Base-by-base conservation (phyloP, 768 basidiomycete genomes). In the Pisolithus tinctorius region DNA sequence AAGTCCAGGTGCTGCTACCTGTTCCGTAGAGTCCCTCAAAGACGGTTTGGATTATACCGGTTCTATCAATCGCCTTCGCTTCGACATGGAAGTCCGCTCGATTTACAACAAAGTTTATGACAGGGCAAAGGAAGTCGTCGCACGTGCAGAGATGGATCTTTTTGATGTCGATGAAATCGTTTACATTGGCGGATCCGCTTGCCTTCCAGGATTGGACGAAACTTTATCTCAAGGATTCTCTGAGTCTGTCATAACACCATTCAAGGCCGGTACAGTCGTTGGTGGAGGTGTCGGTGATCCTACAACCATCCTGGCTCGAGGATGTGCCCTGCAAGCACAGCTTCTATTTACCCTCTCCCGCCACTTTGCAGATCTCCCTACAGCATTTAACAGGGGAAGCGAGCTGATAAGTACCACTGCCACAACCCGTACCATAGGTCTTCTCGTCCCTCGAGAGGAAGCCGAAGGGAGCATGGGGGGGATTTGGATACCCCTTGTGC, bases 11-110 rank as follows among this genome's bases (percentile, higher is more conserved):
- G 89, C 93, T 1, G 93, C 92, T 2, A 88, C 89, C 1, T 91
- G 92, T 69, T 87, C 88, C 14, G 88, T 99, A 57, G 93, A 96
- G 69, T 90, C 88, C 0, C 78, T 99, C 59, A 95, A 94, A 67
- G 93, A 95, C 52, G 95, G 94, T 1, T 64, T 89, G 36, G 95
- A 99, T 69, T 92, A 85, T 63, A 93, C 88, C 4, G 86, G 83
- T 7, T 76, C 80, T 9, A 77, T 83, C 63, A 81, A 78, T 54
- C 71, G 76, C 8, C 66, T 81, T 54, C 74, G 79, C 8, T 77
- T 76, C 56, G 83, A 85, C 56, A 75, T 85, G 66, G 73, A 84
- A 58, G 78, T 78, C 1, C 70, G 80, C 16, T 57, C 80, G 8
- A 71, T 88, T 23, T 90, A 90, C 64, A 69, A 72, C 48, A 66